These are phyloP conservation scores for Albifimbria verrucaria DNA, from an alignment of 2,329 filamentous ascomycete species.

Conservation along the genomic window DNA sequence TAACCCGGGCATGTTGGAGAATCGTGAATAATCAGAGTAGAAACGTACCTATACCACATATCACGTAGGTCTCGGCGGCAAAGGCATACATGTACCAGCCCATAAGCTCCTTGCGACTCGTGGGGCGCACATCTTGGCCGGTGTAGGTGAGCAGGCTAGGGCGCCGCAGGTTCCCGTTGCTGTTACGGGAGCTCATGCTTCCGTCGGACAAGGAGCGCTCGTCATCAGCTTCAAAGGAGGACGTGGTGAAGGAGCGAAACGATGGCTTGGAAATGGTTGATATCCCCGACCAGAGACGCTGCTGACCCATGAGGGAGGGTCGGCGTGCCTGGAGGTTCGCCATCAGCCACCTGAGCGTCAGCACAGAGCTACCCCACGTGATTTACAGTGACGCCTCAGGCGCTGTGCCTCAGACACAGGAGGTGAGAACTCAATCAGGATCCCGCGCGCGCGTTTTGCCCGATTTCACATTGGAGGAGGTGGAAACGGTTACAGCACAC, in stretches of 20 bases:
- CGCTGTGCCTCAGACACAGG: too few species aligned
- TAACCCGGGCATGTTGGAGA: too few species aligned
- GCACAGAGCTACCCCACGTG: slow-evolving; percentile 18
- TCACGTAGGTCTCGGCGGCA: slow-evolving; percentile 93
- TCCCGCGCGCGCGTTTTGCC: too few species aligned
- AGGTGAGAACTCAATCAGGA: too few species aligned
- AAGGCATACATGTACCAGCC: slow-evolving; percentile 98
- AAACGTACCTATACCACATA: slow-evolving; percentile 70
- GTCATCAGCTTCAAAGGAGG: slow-evolving; percentile 68
- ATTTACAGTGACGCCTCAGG: too few species aligned
- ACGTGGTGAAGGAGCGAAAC: slow-evolving; percentile 53
- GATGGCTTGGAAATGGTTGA: slow-evolving; percentile 54
- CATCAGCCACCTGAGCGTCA: slow-evolving; percentile 16
- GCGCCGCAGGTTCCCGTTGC: slow-evolving; percentile 32
- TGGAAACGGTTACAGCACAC: too few species aligned
- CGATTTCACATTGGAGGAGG: too few species aligned
- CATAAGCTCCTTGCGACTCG: slow-evolving; percentile 79
- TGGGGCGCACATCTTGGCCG: slow-evolving; percentile 85
- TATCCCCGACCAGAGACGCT: slow-evolving; percentile 44
- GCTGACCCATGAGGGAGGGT: slow-evolving; percentile 35
- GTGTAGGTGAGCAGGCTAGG: slow-evolving; percentile 55
- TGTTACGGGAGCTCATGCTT: slow-evolving; percentile 32
- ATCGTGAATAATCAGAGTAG: too few species aligned
- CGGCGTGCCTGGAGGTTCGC: slow-evolving; percentile 28
- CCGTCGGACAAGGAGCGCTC: slow-evolving; percentile 51